Evolutionary conservation across 352 stramenopile genomes (phyloP), one percentile per base, ranked within the genome.

Genomic region (Globisporangium heterothallicum): DNA sequence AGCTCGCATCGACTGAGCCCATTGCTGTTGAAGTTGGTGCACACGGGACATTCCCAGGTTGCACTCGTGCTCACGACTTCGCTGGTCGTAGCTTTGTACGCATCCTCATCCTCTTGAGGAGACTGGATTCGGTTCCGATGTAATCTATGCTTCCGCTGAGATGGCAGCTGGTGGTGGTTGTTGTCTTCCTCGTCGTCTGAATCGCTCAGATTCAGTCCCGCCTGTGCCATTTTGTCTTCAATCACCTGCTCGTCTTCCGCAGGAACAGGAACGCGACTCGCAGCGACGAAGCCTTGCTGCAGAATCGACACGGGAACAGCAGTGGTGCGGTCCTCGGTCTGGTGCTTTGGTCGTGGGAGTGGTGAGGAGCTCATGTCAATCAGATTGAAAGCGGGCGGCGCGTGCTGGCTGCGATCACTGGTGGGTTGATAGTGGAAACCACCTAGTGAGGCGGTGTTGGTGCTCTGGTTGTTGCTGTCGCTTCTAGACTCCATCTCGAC

Each of bases 1-100:
- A 87, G 59, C 36, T 79, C 72, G 50, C 76, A 87, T 14, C 61
- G 60, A 6, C 56, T 58, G 12, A 68, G 58, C 24, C 53, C 48
- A 4, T 40, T 18, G 18, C 54, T 52, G 44, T 87, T 87, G 25
- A 78, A 63, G 50, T 79, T 83, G 21, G 76, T 87, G 54, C 76
- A 87, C 5, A 85, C 66, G 3, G 61, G 56, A 42, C 76, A 87
- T 36, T 60, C 53, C 32, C 32, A 46, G 41, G 19, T 46, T 13
- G 19, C 41, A n/a, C 41, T 46, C n/a, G 41, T 19, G 0, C 18
- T 46, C 14, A 18, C 24, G 8, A 8, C 32, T 2, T 16, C 10
- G 32, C 12, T 8, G 32, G 32, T 38, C 3, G 32, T 38, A 18
- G 32, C 32, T 38, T 38, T 16, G n/a, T 38, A 18, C 1, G 52